Base-by-base conservation (phyloP, 1,284 basidiomycete species). In the Trichosporon ovoides region DNA sequence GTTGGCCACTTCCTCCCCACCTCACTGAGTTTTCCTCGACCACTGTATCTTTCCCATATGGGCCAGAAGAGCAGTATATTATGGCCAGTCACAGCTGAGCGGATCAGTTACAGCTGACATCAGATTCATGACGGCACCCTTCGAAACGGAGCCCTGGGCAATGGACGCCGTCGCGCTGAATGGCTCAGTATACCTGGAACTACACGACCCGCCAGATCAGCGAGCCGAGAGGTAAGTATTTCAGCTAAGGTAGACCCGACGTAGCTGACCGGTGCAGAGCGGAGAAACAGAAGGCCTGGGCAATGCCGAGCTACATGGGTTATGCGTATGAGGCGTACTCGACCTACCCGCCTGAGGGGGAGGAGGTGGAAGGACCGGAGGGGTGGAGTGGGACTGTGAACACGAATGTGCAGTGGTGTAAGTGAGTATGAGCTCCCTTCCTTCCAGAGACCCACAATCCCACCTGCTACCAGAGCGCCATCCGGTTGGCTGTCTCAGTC, bases 391-490 rank as follows among this genome's bases (percentile, higher is more conserved):
- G 88, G 0, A 86, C 89, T 61, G 90, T 97, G 11, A 85, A 98
- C 71, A 96, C 91, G 6, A 97, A 97, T 69, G 85, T 91, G 0
- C 48, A 97, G 73, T 98, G 93, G 93, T 97, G 94, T 72, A 87
- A 71, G 73, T 75, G 62, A 59, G 72, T 66, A n/a, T n/a, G n/a
- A n/a, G n/a, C n/a, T n/a, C n/a, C n/a, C n/a, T n/a, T n/a, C n/a
- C n/a, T n/a, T n/a, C n/a, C n/a, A n/a, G n/a, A n/a, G n/a, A n/a
- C n/a, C n/a, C n/a, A n/a, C n/a, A n/a, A n/a, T n/a, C n/a, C n/a
- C n/a, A n/a, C n/a, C n/a, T n/a, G n/a, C 14, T 33, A 6, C 13
- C 13, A 10, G 7, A 35, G 7, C 14, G 7, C n/a, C n/a, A n/a
- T n/a, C n/a, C n/a, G n/a, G n/a, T n/a, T n/a, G n/a, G n/a, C n/a